A percentile compares a stretch with the other conserved stretches of the same genome.
Evolutionary conservation across 495 filamentous ascomycete species (phyloP).

Genomic region (Penicillium paradoxum): DNA sequence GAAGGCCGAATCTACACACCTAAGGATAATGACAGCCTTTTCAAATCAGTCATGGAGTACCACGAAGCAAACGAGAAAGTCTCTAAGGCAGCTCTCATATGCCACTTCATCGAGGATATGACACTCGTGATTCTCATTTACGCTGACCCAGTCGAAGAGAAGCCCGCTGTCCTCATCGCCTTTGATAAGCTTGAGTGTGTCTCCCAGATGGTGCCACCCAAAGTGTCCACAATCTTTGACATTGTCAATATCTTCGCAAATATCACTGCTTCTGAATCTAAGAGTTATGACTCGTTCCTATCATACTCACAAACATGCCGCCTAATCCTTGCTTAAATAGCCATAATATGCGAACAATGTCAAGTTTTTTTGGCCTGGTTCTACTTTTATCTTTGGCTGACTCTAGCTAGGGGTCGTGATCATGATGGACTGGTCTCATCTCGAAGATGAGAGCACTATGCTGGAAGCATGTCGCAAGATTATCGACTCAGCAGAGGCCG

Average conservation of each 20-base stretch:
- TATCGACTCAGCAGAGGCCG: constrained; percentile 5
- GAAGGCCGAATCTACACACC: too few relatives aligned
- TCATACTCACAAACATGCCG: background rate
- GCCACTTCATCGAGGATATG: too few relatives aligned
- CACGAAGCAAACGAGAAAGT: too few relatives aligned
- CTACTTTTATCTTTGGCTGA: background rate
- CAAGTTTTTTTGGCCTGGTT: constrained; percentile 10
- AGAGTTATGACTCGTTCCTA: constrained; percentile 1
- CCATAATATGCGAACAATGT: constrained; percentile 19
- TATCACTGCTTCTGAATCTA: background rate
- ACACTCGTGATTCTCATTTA: too few relatives aligned
- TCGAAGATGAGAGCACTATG: background rate
- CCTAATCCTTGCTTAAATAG: background rate
- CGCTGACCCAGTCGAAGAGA: too few relatives aligned
- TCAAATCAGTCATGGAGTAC: too few relatives aligned
- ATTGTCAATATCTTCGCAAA: constrained; percentile 1
- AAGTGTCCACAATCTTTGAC: background rate
- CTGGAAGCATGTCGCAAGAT: constrained; percentile 6
- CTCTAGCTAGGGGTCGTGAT: background rate
- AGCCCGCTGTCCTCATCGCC: too few relatives aligned
- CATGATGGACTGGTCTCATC: background rate
- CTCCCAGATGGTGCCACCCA: background rate
- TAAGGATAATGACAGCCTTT: too few relatives aligned
- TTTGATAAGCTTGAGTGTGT: too few relatives aligned
- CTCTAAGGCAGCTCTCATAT: too few relatives aligned